phyloP scores from a whole-genome alignment of 2,329 filamentous ascomycete species.

The Hortaea sp. region DNA sequence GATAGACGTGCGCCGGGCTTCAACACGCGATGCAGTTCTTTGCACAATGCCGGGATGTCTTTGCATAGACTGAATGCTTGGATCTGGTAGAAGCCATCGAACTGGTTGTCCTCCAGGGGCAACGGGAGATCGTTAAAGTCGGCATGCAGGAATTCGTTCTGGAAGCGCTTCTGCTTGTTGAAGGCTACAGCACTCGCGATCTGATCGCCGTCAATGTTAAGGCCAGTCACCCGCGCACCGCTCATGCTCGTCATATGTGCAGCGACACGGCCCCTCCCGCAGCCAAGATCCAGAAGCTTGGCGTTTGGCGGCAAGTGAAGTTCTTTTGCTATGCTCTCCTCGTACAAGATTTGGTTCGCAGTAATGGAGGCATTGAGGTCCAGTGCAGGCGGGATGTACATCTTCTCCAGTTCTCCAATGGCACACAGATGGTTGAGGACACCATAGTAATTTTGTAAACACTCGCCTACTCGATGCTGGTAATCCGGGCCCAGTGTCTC shows the following conservation, averaged over 20 bases:
- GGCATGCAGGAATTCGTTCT: conserved; percentile 15
- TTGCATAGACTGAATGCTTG: conserved; percentile 21
- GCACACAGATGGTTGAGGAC: conserved; percentile 23
- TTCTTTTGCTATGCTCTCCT: conserved; percentile 17
- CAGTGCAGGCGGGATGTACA: conserved; percentile 22
- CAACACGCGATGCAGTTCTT: conserved; percentile 17
- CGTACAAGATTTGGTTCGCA: conserved; percentile 20
- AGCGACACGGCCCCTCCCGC: conserved; percentile 20
- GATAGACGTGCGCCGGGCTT: conserved; percentile 18
- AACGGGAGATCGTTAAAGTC: conserved; percentile 22
- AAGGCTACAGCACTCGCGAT: conserved; percentile 16
- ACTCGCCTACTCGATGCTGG: conserved; percentile 17
- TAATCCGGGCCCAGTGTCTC: conserved; percentile 17
- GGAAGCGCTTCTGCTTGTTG: conserved; percentile 11
- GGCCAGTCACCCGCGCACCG: conserved; percentile 16
- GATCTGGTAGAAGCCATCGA: conserved; percentile 23
- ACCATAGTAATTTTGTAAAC: conserved; percentile 19
- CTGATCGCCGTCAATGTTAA: conserved; percentile 22
- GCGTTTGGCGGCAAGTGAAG: conserved; percentile 16
- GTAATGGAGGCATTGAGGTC: conserved; percentile 11
- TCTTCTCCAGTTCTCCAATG: conserved; percentile 21
- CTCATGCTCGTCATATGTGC: conserved; percentile 18
- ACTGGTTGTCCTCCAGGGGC: conserved; percentile 14
- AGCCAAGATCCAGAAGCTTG: conserved; percentile 20
- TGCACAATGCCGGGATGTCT: conserved; percentile 13